phyloP scores from a whole-genome alignment of 768 basidiomycete species.

The Kondoa subrosea region DNA sequence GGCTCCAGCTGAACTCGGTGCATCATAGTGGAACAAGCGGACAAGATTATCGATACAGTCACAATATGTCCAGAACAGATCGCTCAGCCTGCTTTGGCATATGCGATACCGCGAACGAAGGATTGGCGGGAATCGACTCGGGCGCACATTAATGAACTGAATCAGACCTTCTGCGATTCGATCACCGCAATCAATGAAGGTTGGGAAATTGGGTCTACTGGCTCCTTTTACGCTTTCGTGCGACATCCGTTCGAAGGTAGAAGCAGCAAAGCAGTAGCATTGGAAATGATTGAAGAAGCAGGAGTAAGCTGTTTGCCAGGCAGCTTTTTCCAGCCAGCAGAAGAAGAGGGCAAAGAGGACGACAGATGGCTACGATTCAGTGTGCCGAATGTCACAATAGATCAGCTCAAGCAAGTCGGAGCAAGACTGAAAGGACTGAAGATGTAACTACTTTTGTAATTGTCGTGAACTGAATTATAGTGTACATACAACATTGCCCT shows the following conservation, averaged over 20 bases:
- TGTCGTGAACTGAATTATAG: background rate
- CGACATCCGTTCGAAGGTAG: conserved; percentile 28
- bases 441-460: background rate
- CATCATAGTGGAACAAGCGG: conserved; percentile 31
- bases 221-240: conserved; percentile 67
- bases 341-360: background rate
- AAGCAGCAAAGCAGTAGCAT: background rate
- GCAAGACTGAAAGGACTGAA: conserved; percentile 8
- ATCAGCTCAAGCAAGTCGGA: conserved; percentile 7
- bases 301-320: conserved; percentile 14
- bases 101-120: conserved; percentile 42
- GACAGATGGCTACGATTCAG: conserved; percentile 9
- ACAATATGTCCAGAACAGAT: conserved; percentile 59
- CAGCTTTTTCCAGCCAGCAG: conserved; percentile 8
- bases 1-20: background rate
- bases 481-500: background rate
- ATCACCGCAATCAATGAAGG: conserved; percentile 36
- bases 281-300: background rate
- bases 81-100: conserved; percentile 48
- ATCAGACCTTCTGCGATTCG: conserved; percentile 40
- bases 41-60: conserved; percentile 55
- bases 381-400: conserved; percentile 11
- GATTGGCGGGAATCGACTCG: conserved; percentile 42
- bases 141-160: conserved; percentile 40
- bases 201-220: conserved; percentile 51